Conservation (phyloP, 306 rosid genomes). For the Fagus sylvatica region DNA sequence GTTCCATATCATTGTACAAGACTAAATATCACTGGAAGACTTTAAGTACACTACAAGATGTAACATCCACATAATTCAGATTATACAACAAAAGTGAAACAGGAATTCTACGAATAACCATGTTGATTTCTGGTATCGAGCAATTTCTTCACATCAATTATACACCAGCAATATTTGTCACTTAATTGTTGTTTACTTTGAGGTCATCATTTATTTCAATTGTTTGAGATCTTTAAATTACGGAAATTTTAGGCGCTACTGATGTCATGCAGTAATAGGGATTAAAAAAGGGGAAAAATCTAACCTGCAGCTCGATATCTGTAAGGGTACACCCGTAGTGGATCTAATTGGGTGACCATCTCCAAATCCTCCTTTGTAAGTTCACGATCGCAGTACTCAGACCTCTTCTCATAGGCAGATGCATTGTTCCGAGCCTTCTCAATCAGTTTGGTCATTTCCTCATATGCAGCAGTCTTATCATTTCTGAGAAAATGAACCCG, state of each 20-base stretch:
- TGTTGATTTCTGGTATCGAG: background rate
- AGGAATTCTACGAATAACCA: background rate
- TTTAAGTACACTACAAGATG: background rate
- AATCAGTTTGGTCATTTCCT: slow-evolving; percentile 83
- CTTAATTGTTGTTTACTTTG: background rate
- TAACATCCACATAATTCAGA: background rate
- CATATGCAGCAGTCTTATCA: slow-evolving; percentile 67
- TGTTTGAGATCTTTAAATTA: background rate
- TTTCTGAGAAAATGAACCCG: slow-evolving; percentile 78
- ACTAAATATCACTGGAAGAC: background rate
- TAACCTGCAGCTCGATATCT: slow-evolving; percentile 98
- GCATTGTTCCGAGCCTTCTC: slow-evolving; percentile 70
- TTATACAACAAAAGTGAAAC: background rate
- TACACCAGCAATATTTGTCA: background rate
- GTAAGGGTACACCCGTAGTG: slow-evolving; percentile 89
- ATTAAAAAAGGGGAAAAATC: slow-evolving; percentile 3
- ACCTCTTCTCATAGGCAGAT: slow-evolving; percentile 90
- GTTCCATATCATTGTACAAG: background rate
- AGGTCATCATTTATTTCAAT: background rate
- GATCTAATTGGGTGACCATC: slow-evolving; percentile 81
- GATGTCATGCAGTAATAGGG: slow-evolving; percentile 6
- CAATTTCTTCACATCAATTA: background rate
- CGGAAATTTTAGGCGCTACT: background rate
- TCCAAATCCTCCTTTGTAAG: slow-evolving; percentile 74
- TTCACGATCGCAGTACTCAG: slow-evolving; percentile 89